A percentile compares a stretch with the other conserved stretches of the same genome.
Evolutionary conservation across 75 land plant genomes (phyloP).

Genomic region (Chamaecyparis obtusa): DNA sequence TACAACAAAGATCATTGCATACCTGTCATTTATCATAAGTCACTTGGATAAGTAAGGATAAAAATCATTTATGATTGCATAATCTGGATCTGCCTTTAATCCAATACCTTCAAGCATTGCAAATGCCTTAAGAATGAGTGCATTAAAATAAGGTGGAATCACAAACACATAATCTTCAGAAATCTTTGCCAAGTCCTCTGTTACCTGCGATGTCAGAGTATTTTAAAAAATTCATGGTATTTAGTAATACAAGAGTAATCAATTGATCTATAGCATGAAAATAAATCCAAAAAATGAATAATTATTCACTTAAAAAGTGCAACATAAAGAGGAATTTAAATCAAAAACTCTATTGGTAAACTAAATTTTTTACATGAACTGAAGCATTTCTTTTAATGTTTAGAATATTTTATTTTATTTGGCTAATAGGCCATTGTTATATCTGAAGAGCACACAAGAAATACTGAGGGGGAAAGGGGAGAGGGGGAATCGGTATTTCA

Average conservation of each 20-base stretch:
- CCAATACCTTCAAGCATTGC: constrained; percentile 56
- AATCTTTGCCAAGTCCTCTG: constrained; percentile 40
- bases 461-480: too few relatives aligned
- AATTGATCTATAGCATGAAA: background rate
- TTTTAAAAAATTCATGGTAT: background rate
- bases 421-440: too few relatives aligned
- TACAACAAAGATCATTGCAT: background rate
- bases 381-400: background rate
- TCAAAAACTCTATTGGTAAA: background rate
- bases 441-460: too few relatives aligned
- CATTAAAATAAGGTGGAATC: constrained; percentile 54
- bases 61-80: constrained; percentile 41
- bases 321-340: background rate
- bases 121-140: constrained; percentile 51
- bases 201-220: constrained; percentile 21
- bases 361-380: background rate
- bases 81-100: constrained; percentile 54
- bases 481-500: too few relatives aligned
- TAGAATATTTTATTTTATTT: background rate
- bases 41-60: constrained; percentile 56
- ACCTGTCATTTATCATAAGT: constrained; percentile 63
- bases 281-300: background rate
- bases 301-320: background rate
- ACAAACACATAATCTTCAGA: constrained; percentile 52
- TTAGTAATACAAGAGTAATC: background rate